These are phyloP conservation scores for Cordyceps javanica DNA, from an alignment of 2,329 filamentous ascomycete species.

Conservation along the genomic window DNA sequence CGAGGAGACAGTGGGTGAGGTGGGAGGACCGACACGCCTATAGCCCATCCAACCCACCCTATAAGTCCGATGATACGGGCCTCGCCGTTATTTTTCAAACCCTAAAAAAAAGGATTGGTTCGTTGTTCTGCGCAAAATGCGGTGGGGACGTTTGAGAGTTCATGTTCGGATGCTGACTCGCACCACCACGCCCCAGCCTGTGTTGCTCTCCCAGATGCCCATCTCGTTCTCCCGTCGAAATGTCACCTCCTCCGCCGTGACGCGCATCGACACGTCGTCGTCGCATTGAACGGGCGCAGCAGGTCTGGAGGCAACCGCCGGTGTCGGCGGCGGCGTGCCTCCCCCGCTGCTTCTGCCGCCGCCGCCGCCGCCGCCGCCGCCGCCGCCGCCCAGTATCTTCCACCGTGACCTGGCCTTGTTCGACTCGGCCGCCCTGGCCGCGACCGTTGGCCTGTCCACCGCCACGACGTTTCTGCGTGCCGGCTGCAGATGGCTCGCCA, in stretches of 20 bases:
- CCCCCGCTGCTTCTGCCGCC: neutral
- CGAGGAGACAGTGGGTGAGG: no score
- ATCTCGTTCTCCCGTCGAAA: constrained; percentile 39
- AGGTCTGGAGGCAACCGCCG: neutral
- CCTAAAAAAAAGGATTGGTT: no score
- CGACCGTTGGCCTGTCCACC: constrained; percentile 21
- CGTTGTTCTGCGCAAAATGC: no score
- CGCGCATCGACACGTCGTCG: constrained; percentile 27
- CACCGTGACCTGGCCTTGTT: constrained; percentile 24
- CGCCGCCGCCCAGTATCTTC: neutral
- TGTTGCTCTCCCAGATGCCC: constrained; percentile 38
- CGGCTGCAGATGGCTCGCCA: constrained; percentile 33
- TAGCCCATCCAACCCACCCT: no score
- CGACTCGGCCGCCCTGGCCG: constrained; percentile 23
- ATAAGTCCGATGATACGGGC: no score
- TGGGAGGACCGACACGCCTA: no score
- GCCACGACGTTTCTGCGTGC: constrained; percentile 12
- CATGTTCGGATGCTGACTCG: constrained; percentile 19
- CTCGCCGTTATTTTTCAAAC: no score
- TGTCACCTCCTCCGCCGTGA: constrained; percentile 35
- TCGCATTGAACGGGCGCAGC: neutral
- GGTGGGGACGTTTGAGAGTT: neutral
- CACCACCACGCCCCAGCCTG: constrained; percentile 38
- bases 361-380: neutral
- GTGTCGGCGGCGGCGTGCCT: neutral